These are phyloP conservation scores for Musa troglodytarum DNA, from an alignment of 176 grass and related monocot genomes.

Conservation along the genomic window DNA sequence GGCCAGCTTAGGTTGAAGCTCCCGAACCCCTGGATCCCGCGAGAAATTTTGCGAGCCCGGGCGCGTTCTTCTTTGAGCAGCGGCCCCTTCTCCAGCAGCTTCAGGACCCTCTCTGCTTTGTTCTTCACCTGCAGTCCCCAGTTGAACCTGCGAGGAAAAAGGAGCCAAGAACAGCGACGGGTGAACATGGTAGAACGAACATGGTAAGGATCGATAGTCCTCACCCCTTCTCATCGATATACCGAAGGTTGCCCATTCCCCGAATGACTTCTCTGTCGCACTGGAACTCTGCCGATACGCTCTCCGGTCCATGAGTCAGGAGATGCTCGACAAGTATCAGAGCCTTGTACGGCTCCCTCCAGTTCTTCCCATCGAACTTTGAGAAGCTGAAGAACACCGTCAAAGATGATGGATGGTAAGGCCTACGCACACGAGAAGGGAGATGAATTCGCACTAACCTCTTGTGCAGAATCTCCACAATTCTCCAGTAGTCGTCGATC, in stretches of 20 bases:
- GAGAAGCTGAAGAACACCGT: slow-evolving; percentile 32
- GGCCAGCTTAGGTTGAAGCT: slow-evolving; percentile 55
- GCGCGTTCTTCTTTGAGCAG: slow-evolving; percentile 78
- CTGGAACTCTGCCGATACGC: slow-evolving; percentile 55
- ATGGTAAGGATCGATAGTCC: no score
- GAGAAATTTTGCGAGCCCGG: slow-evolving; percentile 48
- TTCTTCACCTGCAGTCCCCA: slow-evolving; percentile 58
- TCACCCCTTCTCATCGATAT: slow-evolving; percentile 76
- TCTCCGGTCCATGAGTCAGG: slow-evolving; percentile 67
- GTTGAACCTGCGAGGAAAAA: slow-evolving; percentile 48
- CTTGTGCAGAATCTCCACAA: slow-evolving; percentile 52
- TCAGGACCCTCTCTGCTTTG: slow-evolving; percentile 73
- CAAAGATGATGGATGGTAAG: background rate
- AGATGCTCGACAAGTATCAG: slow-evolving; percentile 79
- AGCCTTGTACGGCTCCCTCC: slow-evolving; percentile 80
- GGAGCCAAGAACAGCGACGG: no score
- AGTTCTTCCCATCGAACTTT: slow-evolving; percentile 64
- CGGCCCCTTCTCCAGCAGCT: slow-evolving; percentile 61
- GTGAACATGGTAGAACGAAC: no score
- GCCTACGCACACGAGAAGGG: background rate
- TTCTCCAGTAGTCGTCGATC: slow-evolving; percentile 79
- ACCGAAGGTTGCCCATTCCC: slow-evolving; percentile 51
- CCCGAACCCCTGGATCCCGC: slow-evolving; percentile 71
- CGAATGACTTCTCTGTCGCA: slow-evolving; percentile 34
- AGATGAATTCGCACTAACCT: slow-evolving; percentile 1